Conservation (phyloP, 768 basidiomycete genomes). For the Mrakia blollopis region DNA sequence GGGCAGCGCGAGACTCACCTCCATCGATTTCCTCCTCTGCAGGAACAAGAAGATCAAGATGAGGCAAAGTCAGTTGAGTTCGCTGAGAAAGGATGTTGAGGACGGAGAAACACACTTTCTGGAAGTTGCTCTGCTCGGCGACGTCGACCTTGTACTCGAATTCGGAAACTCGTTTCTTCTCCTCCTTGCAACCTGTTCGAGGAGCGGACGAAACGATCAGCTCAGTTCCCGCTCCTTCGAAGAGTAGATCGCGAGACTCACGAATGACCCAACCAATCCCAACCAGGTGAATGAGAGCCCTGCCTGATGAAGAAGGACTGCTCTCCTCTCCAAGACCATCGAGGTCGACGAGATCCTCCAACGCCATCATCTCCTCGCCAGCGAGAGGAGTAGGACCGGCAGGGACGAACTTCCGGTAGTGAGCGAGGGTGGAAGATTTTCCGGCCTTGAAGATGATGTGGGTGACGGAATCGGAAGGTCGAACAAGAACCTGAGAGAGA, state of each 20-base stretch:
- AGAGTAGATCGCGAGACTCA: background rate
- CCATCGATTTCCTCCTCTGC: constrained; percentile 44
- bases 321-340: background rate
- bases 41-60: too few species aligned
- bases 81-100: too few species aligned
- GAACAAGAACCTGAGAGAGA: constrained; percentile 39
- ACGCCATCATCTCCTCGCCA: background rate
- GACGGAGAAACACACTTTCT: constrained; percentile 30
- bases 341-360: constrained; percentile 13
- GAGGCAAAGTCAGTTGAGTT: too few species aligned
- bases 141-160: constrained; percentile 38
- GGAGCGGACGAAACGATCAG: background rate
- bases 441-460: constrained; percentile 47
- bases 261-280: constrained; percentile 45
- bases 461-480: constrained; percentile 42
- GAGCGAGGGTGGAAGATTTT: constrained; percentile 41
- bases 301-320: background rate
- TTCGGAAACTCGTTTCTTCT: constrained; percentile 39
- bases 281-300: constrained; percentile 35
- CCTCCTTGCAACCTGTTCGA: constrained; percentile 38
- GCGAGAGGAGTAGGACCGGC: background rate
- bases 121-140: constrained; percentile 40
- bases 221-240: background rate
- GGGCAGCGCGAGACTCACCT: constrained; percentile 36
- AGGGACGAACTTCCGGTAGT: constrained; percentile 38